These are phyloP conservation scores for Sphaceloma murrayae DNA, from an alignment of 2,329 filamentous ascomycete genomes.

Conservation along the genomic window DNA sequence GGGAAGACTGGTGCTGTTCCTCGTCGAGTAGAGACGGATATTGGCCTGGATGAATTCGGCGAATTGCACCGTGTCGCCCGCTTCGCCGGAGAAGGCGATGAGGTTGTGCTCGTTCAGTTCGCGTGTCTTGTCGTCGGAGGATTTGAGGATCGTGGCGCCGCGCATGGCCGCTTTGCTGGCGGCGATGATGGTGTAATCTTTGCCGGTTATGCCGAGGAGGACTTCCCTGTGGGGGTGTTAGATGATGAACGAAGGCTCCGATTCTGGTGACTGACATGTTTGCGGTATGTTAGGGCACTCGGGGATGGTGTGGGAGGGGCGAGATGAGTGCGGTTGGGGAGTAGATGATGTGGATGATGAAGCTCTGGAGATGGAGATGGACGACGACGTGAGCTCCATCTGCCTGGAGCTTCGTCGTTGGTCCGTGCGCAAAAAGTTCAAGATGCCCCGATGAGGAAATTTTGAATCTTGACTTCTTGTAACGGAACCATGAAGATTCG, in stretches of 20 bases:
- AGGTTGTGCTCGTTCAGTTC: slow-evolving; percentile 85
- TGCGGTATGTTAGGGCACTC: not conserved
- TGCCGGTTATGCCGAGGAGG: slow-evolving; percentile 93
- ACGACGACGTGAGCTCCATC: slow-evolving; percentile 15
- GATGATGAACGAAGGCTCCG: too few species aligned
- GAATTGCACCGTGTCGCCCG: slow-evolving; percentile 99
- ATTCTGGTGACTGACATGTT: slow-evolving; percentile 17
- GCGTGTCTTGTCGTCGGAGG: slow-evolving; percentile 92
- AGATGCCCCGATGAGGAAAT: slow-evolving; percentile 1
- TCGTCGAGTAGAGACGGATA: slow-evolving; percentile 95
- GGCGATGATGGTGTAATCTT: slow-evolving; percentile 97
- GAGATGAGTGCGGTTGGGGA: slow-evolving; percentile 33
- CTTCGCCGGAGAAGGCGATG: slow-evolving; percentile 91
- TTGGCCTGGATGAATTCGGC: slow-evolving; percentile 99
- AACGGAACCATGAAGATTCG: too few species aligned
- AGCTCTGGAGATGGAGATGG: slow-evolving; percentile 10
- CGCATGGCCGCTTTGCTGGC: slow-evolving; percentile 98
- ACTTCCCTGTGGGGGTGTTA: slow-evolving; percentile 69
- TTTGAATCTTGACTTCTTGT: slow-evolving; percentile 1
- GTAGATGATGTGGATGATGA: slow-evolving; percentile 30
- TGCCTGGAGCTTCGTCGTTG: slow-evolving; percentile 8
- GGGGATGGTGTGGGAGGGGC: slow-evolving; percentile 30
- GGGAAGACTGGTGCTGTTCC: slow-evolving; percentile 85
- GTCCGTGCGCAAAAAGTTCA: slow-evolving; percentile 7
- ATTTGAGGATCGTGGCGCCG: slow-evolving; percentile 91